phyloP scores from a whole-genome alignment of 805 yeast species.

The Wickerhamiella parazyma region DNA sequence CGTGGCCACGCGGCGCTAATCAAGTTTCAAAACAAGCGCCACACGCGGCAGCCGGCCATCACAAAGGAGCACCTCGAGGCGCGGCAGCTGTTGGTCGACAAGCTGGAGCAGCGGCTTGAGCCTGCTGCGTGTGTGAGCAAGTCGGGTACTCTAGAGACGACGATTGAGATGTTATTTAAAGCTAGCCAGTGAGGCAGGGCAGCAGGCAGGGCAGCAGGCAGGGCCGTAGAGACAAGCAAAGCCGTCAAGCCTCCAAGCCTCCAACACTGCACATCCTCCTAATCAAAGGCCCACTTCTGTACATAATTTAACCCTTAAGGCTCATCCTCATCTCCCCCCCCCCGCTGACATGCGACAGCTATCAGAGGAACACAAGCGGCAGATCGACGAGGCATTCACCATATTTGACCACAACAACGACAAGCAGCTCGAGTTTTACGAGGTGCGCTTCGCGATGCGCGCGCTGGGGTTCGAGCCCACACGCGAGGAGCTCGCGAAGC shows the following conservation, averaged over 20 bases:
- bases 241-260: too few relatives aligned
- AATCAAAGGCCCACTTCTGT: background rate
- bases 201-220: too few relatives aligned
- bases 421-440: constrained; percentile 83
- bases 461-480: constrained; percentile 85
- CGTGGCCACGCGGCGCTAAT: constrained; percentile 23
- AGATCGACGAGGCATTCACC: constrained; percentile 81
- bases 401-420: constrained; percentile 88
- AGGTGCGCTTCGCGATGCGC: constrained; percentile 80
- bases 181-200: background rate
- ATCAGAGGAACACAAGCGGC: constrained; percentile 70
- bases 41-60: constrained; percentile 16
- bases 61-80: constrained; percentile 12
- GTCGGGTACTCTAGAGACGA: background rate
- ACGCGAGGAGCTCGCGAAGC: constrained; percentile 65
- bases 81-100: constrained; percentile 9
- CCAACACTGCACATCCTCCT: too few relatives aligned
- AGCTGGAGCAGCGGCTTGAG: background rate
- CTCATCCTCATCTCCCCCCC: background rate
- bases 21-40: constrained; percentile 16
- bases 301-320: background rate
- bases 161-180: background rate
- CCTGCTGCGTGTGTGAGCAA: background rate
- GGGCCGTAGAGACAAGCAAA: too few relatives aligned
- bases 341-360: background rate